phyloP scores from a whole-genome alignment of 257 asterid species.

The Thymus mandschuricus region DNA sequence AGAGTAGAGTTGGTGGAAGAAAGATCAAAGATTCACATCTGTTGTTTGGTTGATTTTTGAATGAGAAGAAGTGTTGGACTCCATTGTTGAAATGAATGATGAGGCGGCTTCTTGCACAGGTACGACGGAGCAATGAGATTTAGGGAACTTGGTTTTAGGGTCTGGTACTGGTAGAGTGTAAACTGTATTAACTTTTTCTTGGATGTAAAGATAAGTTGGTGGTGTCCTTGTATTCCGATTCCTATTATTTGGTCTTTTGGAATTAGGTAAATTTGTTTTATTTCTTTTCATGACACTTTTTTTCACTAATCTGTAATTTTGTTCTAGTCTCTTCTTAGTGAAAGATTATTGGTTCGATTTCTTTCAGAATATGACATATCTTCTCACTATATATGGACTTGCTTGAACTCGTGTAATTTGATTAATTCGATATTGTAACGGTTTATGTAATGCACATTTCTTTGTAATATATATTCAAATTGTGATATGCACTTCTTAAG shows the following conservation, averaged over 20 bases:
- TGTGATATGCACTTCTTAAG: no score
- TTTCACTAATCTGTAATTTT: neutral
- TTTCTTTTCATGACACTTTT: neutral
- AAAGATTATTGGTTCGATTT: no score
- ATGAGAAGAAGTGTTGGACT: no score
- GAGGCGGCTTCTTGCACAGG: neutral
- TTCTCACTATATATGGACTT: no score
- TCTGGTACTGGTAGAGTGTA: neutral
- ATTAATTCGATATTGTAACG: no score
- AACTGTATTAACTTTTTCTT: neutral
- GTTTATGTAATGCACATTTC: no score
- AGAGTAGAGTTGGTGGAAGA: neutral
- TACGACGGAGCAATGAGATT: neutral
- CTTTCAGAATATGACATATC: no score
- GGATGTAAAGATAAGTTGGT: neutral
- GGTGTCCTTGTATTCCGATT: neutral
- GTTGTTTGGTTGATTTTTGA: neutral
- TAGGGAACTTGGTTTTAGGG: neutral
- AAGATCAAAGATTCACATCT: neutral
- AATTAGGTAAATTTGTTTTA: constrained; percentile 9
- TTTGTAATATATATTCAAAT: no score
- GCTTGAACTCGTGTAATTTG: no score
- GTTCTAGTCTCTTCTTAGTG: no score
- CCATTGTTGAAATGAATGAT: neutral
- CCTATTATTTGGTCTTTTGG: neutral